These are phyloP conservation scores for Daldinia sp. DNA, from an alignment of 2,329 filamentous ascomycete genomes.

Conservation along the genomic window DNA sequence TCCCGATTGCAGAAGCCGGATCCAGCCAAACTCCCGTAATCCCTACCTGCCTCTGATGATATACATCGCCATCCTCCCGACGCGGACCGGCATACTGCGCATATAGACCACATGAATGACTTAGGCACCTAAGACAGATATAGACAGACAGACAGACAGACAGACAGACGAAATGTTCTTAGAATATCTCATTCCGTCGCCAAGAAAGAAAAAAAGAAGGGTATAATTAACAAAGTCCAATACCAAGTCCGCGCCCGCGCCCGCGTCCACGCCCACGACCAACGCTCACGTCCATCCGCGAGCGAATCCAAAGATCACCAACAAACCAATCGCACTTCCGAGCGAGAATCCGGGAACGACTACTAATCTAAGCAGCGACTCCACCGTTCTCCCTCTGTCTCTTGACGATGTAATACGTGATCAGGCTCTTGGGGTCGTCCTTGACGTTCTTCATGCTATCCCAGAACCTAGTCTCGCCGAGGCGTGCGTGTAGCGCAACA, in stretches of 20 bases:
- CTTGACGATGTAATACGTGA: conserved; percentile 84
- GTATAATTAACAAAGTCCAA: conserved; percentile 1
- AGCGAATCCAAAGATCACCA: neutral
- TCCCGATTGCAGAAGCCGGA: too few species aligned
- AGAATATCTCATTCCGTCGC: neutral
- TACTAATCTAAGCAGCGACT: neutral
- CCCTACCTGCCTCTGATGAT: too few species aligned
- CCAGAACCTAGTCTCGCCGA: conserved; percentile 73
- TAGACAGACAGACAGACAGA: neutral
- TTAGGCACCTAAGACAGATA: too few species aligned
- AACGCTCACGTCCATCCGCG: too few species aligned
- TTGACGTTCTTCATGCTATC: conserved; percentile 67
- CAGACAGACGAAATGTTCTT: neutral
- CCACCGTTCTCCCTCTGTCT: conserved; percentile 62
- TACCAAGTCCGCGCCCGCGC: too few species aligned
- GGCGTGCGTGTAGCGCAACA: conserved; percentile 71
- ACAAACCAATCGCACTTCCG: neutral
- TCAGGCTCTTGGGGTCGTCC: conserved; percentile 77
- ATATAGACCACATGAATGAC: too few species aligned
- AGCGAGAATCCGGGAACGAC: neutral
- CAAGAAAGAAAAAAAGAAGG: neutral
- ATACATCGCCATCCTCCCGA: too few species aligned
- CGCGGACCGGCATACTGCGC: too few species aligned
- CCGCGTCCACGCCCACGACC: neutral
- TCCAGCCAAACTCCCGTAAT: too few species aligned